phyloP scores from a whole-genome alignment of 2,329 filamentous ascomycete species.

The Pseudophaeomoniella oleicola region DNA sequence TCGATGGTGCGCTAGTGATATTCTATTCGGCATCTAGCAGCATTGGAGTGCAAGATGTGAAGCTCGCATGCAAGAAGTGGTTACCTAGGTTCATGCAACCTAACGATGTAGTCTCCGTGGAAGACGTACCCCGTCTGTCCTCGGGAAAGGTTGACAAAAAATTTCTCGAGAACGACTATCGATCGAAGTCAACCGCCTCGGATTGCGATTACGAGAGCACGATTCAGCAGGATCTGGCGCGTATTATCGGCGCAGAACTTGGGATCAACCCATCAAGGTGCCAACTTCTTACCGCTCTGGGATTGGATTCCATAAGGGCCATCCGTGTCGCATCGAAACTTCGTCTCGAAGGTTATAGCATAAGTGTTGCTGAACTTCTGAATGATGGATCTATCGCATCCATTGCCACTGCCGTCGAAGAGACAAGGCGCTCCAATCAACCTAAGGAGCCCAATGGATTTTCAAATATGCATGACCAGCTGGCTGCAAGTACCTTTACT shows the following conservation, averaged over 20 bases:
- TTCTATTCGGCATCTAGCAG: constrained; percentile 49
- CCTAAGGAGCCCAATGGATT: too few relatives aligned
- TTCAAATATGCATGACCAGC: too few relatives aligned
- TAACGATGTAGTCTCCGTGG: constrained; percentile 50
- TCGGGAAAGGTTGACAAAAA: constrained; percentile 75
- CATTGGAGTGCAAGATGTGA: constrained; percentile 30
- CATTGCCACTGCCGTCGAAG: constrained; percentile 2
- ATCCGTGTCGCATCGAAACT: constrained; percentile 52
- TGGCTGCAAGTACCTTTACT: too few relatives aligned
- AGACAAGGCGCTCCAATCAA: constrained; percentile 6
- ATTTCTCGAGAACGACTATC: constrained; percentile 42
- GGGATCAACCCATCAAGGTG: constrained; percentile 19
- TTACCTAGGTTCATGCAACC: constrained; percentile 76
- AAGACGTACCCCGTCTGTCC: constrained; percentile 56
- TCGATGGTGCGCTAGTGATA: constrained; percentile 54
- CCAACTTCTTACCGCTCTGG: constrained; percentile 36
- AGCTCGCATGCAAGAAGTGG: constrained; percentile 54
- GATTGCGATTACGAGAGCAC: constrained; percentile 8
- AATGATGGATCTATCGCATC: constrained; percentile 33
- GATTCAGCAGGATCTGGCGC: constrained; percentile 20
- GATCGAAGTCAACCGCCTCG: constrained; percentile 13
- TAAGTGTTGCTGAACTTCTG: constrained; percentile 49
- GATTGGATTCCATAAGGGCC: constrained; percentile 52
- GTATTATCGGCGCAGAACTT: constrained; percentile 27
- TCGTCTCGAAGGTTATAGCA: constrained; percentile 37